Base-by-base conservation (phyloP, 2,329 filamentous ascomycete genomes). In the Cladophialophora immunda region DNA sequence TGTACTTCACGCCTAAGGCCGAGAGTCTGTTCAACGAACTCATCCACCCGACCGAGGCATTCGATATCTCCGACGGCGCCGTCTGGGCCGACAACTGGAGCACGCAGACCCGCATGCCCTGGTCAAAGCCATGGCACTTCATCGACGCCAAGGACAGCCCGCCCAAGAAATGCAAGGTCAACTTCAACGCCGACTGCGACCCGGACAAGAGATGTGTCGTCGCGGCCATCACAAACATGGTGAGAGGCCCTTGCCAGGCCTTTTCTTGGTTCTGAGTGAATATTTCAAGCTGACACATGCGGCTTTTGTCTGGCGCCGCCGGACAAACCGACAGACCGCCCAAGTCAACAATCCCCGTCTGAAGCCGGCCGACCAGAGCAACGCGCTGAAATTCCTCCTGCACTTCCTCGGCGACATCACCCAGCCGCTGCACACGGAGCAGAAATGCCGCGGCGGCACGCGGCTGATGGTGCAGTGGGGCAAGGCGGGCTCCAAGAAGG, bases 61-160 rank as follows among this genome's bases (percentile, higher is more conserved):
- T 59, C 17, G 62, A 65, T 34, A 65, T 65, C 29, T 65, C 62
- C 17, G 62, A 65, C 19, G 62, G 55, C 7, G 62, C 62, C 7
- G 62, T 60, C 2, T 65, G 62, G 62, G 38, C 62, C 1, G 62
- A 65, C 27, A 17, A 32, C 11, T 25, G 17, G 22, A 29, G 13
- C 15, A 27, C 27, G 15, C 45, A 59, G 19, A 30, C 2, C 6
- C 34, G 34, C 17, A 53, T 53, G 30, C 32, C 62, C 25, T 60
- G 36, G 32, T 59, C 62, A 2, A 54, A 53, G 22, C 41, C 55
- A n/a, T 65, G 55, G 57, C 62, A 65, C 11, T 65, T 36, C 30
- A 65, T 65, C 32, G 62, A 65, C 32, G 62, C 62, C 27, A 65
- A 59, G 13, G 62, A 65, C 30, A 47, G 53, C 13, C 55, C 55